Evolutionary conservation across 371 early-diverging fungal genomes (phyloP), one percentile per base, ranked within the genome.

Genomic region (Zopfochytrium polystomum): DNA sequence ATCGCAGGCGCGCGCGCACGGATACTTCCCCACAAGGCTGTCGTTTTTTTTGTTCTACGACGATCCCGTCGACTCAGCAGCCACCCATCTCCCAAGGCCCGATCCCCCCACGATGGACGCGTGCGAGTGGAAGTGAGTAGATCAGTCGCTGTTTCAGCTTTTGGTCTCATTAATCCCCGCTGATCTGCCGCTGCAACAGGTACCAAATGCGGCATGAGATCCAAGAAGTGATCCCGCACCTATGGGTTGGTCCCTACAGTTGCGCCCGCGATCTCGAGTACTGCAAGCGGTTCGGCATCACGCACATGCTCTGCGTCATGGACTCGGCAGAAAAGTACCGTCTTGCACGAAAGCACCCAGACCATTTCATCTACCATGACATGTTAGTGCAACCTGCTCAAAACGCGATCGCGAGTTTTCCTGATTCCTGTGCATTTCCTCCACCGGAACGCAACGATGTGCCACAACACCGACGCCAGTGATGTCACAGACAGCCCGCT

Each of bases 121-220:
- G n/a, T n/a, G n/a, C n/a, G n/a, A n/a, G n/a, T n/a, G n/a, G n/a
- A n/a, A n/a, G n/a, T n/a, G n/a, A n/a, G n/a, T n/a, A n/a, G n/a
- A n/a, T n/a, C n/a, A n/a, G n/a, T n/a, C n/a, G n/a, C n/a, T n/a
- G n/a, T n/a, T n/a, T n/a, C n/a, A n/a, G n/a, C n/a, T n/a, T n/a
- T n/a, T n/a, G n/a, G n/a, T n/a, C n/a, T n/a, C n/a, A n/a, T n/a
- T n/a, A n/a, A n/a, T n/a, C n/a, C n/a, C n/a, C n/a, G n/a, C n/a
- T n/a, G n/a, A n/a, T n/a, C n/a, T n/a, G n/a, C n/a, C n/a, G n/a
- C n/a, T n/a, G n/a, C n/a, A n/a, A n/a, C 86, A 87, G 87, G 33
- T 89, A 90, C 64, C 88, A 88, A 62, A 89, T 89, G 84, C 80
- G 91, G 53, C 78, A 88, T 42, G 89, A 89, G 44, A 87, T 88